Base-by-base conservation (phyloP, 139 green algal species). In the Closterium sp. region DNA sequence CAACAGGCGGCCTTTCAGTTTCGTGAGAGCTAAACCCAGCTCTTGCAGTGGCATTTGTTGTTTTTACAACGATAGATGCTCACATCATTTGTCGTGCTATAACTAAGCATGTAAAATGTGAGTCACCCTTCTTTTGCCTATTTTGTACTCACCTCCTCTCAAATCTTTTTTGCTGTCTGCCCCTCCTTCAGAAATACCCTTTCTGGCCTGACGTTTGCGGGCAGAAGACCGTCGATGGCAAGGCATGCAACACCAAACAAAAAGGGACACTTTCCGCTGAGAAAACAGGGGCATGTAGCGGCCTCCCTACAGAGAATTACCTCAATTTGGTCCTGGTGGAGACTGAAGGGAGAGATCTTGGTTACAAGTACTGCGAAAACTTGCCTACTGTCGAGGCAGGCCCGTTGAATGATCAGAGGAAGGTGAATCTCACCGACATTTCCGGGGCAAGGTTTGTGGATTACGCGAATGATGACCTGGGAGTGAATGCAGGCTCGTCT, bases 281-380 rank as follows among this genome's bases (percentile, higher is more conserved):
- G 17, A 22, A 79, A 62, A 90, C 88, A 19, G 88, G 88, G 10
- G 70, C 62, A 9, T 90, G 88, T 28, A 90, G 88, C 11, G 88
- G 88, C 28, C 88, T 90, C 9, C 88, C 88, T 19, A 90, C 88
- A 31, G 88, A 90, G 28, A 90, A 87, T 3, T 31, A 21, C 30
- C 62, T 87, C 22, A 62, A 90, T 28, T 9, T 90, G 0, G 70
- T 90, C 13, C 9, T 90, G 27, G 88, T 90, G 30, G 70, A 90
- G 38, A 31, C 62, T 22, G 62, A 30, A 0, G 27, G n/a, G 27
- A 17, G 88, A 29, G 10, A 28, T 4, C n/a, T 62, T 19, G n/a
- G 13, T 21, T 90, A 38, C 88, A 50, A 62, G 11, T 86, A 90
- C 13, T 90, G 88, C 29, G 88, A 90, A 10, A 90, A 62, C n/a